Base-by-base conservation (phyloP, 371 early-diverging fungal species). In the Saksenaea oblongispora region DNA sequence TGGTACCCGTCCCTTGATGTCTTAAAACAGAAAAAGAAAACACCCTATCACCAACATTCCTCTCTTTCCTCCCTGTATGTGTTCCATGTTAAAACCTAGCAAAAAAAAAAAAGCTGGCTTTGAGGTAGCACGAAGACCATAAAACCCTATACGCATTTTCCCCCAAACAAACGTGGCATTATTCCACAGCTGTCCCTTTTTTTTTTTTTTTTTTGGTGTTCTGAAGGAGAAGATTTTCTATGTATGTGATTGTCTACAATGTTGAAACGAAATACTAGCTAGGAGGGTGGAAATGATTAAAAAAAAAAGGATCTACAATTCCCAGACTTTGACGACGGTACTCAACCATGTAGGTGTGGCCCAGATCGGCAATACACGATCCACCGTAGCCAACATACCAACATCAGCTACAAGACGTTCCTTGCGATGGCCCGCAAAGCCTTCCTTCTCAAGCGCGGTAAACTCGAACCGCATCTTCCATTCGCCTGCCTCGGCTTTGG, bases 1-100 rank as follows among this genome's bases (percentile, higher is more conserved):
- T 61, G 98, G 98, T 34, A 84, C 84, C 53, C 87, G 93, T 17
- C 98, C 96, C 53, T 71, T 69, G 62, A 69, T 65, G 65, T 42
- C 61, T 0, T 64, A 59, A 64, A 58, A n/a, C n/a, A n/a, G n/a
- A n/a, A n/a, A n/a, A n/a, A n/a, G n/a, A n/a, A n/a, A n/a, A 54
- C 28, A 41, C 22, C 31, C 31, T 31, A 7, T 31, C 7, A 4
- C 14, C 18, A 41, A 2, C 42, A 41, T 41, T 41, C 42, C 18
- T 41, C 0, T 14, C n/a, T 31, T 31, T 7, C 7, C 31, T 7
- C 31, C 7, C 31, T 7, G 4, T 31, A 31, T 31, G 31, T 31
- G 31, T 31, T 4, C 7, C 31, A 31, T 31, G 31, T 31, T 31
- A 31, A 31, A 31, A n/a, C n/a, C n/a, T n/a, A n/a, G n/a, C n/a